phyloP scores from a whole-genome alignment of 2,329 filamentous ascomycete species.

The Penicillium sp. region DNA sequence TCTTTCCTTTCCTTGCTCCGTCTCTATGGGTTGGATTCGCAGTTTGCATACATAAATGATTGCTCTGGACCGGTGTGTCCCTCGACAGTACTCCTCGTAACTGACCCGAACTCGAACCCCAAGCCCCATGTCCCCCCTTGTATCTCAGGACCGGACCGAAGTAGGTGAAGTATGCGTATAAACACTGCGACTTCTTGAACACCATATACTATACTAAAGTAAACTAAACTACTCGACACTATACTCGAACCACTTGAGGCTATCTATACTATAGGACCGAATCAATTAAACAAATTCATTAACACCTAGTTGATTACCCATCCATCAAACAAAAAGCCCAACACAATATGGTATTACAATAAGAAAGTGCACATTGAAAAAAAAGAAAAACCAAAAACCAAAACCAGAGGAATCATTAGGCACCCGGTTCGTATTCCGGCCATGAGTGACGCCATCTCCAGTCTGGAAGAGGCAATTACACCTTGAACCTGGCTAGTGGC shows the following conservation, averaged over 20 bases:
- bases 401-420: conserved; percentile 1
- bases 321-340: conserved; percentile 15
- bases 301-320: conserved; percentile 26
- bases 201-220: too few relatives aligned
- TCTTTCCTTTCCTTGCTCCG: background rate
- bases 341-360: conserved; percentile 34
- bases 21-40: conserved; percentile 6
- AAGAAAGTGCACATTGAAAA: conserved; percentile 12
- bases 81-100: too few relatives aligned
- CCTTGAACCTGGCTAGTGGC: too few relatives aligned
- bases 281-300: conserved; percentile 23
- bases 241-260: too few relatives aligned
- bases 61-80: conserved; percentile 12
- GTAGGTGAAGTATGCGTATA: too few relatives aligned
- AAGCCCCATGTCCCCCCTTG: too few relatives aligned
- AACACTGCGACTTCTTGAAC: too few relatives aligned
- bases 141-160: too few relatives aligned
- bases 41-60: conserved; percentile 9
- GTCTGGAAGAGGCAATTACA: background rate
- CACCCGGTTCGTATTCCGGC: conserved; percentile 4
- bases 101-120: too few relatives aligned
- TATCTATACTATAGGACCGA: background rate
- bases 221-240: too few relatives aligned
- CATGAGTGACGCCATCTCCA: conserved; percentile 5
- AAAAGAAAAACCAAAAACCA: conserved; percentile 6